A percentile compares a stretch with the other conserved stretches of the same genome.
Evolutionary conservation across 768 basidiomycete genomes (phyloP).

Genomic region (Rhodotorula sphaerocarpa): DNA sequence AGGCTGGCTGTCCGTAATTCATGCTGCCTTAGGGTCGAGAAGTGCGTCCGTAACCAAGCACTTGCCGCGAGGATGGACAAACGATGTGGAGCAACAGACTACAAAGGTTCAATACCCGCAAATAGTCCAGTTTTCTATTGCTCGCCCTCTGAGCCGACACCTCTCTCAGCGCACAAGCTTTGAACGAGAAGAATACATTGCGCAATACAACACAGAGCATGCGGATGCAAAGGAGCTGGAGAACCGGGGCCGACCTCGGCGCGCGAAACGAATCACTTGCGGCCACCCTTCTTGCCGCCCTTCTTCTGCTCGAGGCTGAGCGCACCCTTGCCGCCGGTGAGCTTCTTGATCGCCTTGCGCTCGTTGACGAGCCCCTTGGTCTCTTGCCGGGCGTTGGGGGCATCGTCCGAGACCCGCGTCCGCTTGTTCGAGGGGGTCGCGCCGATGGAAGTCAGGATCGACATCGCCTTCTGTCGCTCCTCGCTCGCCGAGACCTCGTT

Average conservation of each 20-base stretch:
- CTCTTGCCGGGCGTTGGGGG: slow-evolving; percentile 45
- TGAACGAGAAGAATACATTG: too few relatives aligned
- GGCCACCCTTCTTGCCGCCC: slow-evolving; percentile 12
- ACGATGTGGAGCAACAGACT: too few relatives aligned
- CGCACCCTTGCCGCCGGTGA: slow-evolving; percentile 28
- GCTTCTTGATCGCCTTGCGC: slow-evolving; percentile 64
- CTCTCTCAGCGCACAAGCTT: too few relatives aligned
- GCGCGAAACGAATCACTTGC: background rate
- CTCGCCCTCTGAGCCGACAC: too few relatives aligned
- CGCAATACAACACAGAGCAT: too few relatives aligned
- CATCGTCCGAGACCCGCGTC: slow-evolving; percentile 47
- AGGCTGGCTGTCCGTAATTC: slow-evolving; percentile 13
- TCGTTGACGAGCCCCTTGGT: slow-evolving; percentile 60
- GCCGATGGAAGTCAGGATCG: slow-evolving; percentile 65
- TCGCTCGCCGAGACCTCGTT: slow-evolving; percentile 57
- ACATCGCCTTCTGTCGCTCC: slow-evolving; percentile 67
- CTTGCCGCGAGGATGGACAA: too few relatives aligned
- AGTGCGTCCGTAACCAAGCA: too few relatives aligned
- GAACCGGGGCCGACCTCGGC: too few relatives aligned
- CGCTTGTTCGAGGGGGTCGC: slow-evolving; percentile 56
- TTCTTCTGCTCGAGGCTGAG: slow-evolving; percentile 26
- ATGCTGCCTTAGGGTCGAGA: background rate
- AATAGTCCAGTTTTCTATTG: too few relatives aligned
- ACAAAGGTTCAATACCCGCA: too few relatives aligned
- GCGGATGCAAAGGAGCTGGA: too few relatives aligned